These are phyloP conservation scores for Pseudogymnoascus sp. DNA, from an alignment of 2,329 filamentous ascomycete species.

Conservation along the genomic window DNA sequence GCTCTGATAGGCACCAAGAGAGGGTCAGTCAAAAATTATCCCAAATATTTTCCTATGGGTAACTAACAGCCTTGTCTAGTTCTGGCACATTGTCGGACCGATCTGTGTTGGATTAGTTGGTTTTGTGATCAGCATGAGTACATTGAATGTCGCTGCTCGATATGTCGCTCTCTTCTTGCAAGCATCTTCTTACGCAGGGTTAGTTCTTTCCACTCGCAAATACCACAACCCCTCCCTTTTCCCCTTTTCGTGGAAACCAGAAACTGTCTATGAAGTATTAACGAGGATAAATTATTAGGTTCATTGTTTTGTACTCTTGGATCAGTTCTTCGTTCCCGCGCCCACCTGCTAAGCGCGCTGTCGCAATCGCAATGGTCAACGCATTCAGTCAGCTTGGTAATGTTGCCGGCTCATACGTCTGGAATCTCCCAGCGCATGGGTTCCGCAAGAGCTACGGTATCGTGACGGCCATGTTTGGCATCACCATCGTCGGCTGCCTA, in stretches of 20 bases:
- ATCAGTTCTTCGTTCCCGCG: constrained; percentile 31
- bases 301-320: constrained; percentile 51
- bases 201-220: constrained; percentile 43
- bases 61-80: constrained; percentile 51
- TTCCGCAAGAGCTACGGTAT: constrained; percentile 57
- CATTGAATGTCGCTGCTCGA: constrained; percentile 25
- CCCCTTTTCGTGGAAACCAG: background rate
- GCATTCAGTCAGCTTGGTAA: constrained; percentile 39
- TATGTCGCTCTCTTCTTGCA: constrained; percentile 29
- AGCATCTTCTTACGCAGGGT: constrained; percentile 32
- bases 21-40: constrained; percentile 38
- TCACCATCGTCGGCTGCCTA: constrained; percentile 45
- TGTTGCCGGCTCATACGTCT: constrained; percentile 54
- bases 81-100: constrained; percentile 30
- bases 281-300: constrained; percentile 19
- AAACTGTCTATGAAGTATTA: background rate
- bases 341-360: constrained; percentile 18
- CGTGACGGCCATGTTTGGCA: constrained; percentile 54
- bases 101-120: constrained; percentile 25
- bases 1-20: constrained; percentile 41
- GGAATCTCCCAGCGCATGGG: constrained; percentile 49
- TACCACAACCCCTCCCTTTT: background rate
- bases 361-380: constrained; percentile 17
- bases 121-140: constrained; percentile 24
- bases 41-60: constrained; percentile 44